A percentile compares a stretch with the other conserved stretches of the same genome.
Evolutionary conservation across 2,329 filamentous ascomycete genomes (phyloP).

Genomic region (Hymenoscyphus linearis): DNA sequence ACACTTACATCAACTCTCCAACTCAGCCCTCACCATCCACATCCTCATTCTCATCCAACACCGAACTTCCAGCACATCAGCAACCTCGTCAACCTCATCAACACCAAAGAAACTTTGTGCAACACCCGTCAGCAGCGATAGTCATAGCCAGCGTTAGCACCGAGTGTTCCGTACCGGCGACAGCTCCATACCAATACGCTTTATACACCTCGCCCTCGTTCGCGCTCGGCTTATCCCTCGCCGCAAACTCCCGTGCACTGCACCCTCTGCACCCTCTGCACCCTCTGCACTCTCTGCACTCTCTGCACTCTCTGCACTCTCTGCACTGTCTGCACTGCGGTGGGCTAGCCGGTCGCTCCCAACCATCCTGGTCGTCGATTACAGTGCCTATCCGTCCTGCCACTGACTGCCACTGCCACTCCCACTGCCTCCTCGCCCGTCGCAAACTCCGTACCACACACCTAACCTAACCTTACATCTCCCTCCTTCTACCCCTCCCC

Average conservation of each 20-base stretch:
- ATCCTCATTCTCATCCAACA: neutral
- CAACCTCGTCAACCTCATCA: neutral
- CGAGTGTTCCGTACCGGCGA: neutral
- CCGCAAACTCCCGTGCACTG: conserved; percentile 5
- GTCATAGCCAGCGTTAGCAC: neutral
- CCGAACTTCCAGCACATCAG: neutral
- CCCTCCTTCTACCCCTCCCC: neutral
- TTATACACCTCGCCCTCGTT: neutral
- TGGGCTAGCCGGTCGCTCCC: neutral
- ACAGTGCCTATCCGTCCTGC: neutral
- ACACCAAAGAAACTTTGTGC: neutral
- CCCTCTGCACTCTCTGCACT: neutral
- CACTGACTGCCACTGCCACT: neutral
- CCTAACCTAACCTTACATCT: neutral
- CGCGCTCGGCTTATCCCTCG: conserved; percentile 1
- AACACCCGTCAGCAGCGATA: neutral
- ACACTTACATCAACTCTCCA: neutral
- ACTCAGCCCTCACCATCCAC: conserved; percentile 1
- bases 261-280: too few relatives aligned
- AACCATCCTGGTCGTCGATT: conserved; percentile 20
- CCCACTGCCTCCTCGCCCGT: conserved; percentile 17
- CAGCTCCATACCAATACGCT: too few relatives aligned
- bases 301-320: neutral
- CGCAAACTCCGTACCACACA: conserved; percentile 15
- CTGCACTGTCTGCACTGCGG: neutral